Base-by-base conservation (phyloP, 2,329 filamentous ascomycete genomes). In the Talaromyces rugulosus region DNA sequence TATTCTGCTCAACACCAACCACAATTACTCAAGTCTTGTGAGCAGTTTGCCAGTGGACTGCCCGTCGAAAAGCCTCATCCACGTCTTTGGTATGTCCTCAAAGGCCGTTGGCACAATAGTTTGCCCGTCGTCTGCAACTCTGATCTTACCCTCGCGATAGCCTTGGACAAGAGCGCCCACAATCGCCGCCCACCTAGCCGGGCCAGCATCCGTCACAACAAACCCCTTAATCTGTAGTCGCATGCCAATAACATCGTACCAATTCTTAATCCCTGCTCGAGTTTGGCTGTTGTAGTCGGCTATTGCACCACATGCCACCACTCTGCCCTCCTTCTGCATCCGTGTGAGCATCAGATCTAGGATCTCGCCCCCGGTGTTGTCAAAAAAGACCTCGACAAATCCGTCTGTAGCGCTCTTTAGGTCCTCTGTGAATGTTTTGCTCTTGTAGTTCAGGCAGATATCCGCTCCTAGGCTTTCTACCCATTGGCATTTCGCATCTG, bases 381-480 rank as follows among this genome's bases (percentile, higher is more conserved):
- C 81, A 60, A 80, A 82, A 66, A 80, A 83, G 7, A 83, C 73
- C 14, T 85, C 80, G 1, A 82, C 82, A 66, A 77, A 81, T n/a
- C 77, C 76, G 1, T 78, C 75, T 0, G 82, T 83, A 4, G 76
- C 81, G 9, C 75, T 74, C 62, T 72, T 71, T 2, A 85, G 73
- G 28, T 84, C 77, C 59, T 79, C 67, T 47, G 74, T 73, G 66
- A 84, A 85, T 2, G 72, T 72, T 1, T 75, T 62, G 6, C 73
- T 72, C 67, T 83, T 83, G 71, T 86, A 86, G 73, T 86, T 83
- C 61, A 86, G 65, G 66, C 82, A 84, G 6, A 78, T 70, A 67
- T 86, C 82, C 6, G 81, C 82, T 6, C 83, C 83, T 1, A 85
- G 74, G 53, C 71, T 71, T 66, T 85, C 82, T 1, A 84, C 80